phyloP scores from a whole-genome alignment of 257 asterid species.

The Craterostigma plantagineum region DNA sequence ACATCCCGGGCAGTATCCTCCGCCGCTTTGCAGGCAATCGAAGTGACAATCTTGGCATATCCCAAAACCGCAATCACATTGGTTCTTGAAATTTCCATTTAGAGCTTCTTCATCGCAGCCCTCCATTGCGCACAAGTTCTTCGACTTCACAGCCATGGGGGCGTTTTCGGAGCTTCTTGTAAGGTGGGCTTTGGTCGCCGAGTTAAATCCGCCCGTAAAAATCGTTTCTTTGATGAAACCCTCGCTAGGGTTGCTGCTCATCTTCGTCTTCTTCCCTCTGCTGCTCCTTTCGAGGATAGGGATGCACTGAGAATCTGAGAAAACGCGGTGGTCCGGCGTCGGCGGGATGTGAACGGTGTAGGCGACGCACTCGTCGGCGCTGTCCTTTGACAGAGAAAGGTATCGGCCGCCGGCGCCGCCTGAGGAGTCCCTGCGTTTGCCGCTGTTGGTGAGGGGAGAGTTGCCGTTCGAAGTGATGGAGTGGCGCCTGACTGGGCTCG shows the following conservation, averaged over 20 bases:
- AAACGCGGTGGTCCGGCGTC: constrained; percentile 46
- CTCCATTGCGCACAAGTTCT: constrained; percentile 40
- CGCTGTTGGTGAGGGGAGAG: constrained; percentile 35
- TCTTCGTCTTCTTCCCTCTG: constrained; percentile 23
- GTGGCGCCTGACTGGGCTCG: constrained; percentile 69
- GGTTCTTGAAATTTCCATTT: constrained; percentile 17
- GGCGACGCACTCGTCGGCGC: constrained; percentile 57
- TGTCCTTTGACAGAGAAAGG: constrained; percentile 55
- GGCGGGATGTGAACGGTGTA: constrained; percentile 86
- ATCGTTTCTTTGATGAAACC: constrained; percentile 57
- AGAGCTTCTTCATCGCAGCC: constrained; percentile 63
- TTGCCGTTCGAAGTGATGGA: too few species aligned
- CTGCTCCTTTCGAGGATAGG: constrained; percentile 15
- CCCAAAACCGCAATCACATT: constrained; percentile 73
- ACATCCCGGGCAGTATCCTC: constrained; percentile 72
- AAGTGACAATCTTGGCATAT: constrained; percentile 57
- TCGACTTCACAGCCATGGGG: constrained; percentile 26
- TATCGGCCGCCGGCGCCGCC: constrained; percentile 36
- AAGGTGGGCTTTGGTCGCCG: constrained; percentile 55
- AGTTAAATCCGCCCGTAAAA: constrained; percentile 76
- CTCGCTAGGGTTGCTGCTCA: constrained; percentile 27
- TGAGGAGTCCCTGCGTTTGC: constrained; percentile 22
- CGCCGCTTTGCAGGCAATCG: constrained; percentile 36
- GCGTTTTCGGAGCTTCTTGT: constrained; percentile 37
- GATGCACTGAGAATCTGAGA: constrained; percentile 32